phyloP scores from a whole-genome alignment of 352 stramenopile genomes.

The Phytophthora ramorum region DNA sequence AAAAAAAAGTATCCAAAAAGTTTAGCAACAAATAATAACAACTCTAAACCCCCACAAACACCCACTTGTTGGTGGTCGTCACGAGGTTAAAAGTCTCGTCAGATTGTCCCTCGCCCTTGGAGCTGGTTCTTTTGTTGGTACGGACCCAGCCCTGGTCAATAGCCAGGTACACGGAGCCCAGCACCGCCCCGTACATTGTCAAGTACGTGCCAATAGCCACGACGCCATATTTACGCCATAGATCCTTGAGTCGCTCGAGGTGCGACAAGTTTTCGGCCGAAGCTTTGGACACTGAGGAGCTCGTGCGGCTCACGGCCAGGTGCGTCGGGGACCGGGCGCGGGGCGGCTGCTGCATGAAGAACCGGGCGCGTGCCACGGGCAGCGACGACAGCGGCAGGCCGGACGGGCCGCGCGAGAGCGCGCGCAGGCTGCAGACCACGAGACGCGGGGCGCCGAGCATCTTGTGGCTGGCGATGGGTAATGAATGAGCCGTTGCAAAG shows the following conservation, averaged over 20 bases:
- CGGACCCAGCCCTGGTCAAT: slow-evolving; percentile 84
- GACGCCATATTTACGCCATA: slow-evolving; percentile 87
- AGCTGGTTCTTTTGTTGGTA: slow-evolving; percentile 48
- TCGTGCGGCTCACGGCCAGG: slow-evolving; percentile 16
- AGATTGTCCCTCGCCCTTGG: slow-evolving; percentile 21
- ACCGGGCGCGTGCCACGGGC: background rate
- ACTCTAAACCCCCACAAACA: background rate
- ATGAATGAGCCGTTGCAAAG: background rate
- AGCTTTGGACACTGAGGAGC: slow-evolving; percentile 34
- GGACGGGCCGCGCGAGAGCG: background rate
- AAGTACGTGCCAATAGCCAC: slow-evolving; percentile 88
- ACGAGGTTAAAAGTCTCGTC: slow-evolving; percentile 79
- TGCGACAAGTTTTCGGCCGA: slow-evolving; percentile 37
- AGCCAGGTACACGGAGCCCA: slow-evolving; percentile 83
- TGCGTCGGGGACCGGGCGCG: slow-evolving; percentile 16
- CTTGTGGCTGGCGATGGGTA: slow-evolving; percentile 20
- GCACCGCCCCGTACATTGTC: slow-evolving; percentile 74
- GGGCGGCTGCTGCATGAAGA: slow-evolving; percentile 26
- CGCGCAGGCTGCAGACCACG: background rate
- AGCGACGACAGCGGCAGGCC: background rate
- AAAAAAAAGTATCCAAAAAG: background rate
- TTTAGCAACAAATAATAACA: slow-evolving; percentile 9
- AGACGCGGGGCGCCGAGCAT: slow-evolving; percentile 32
- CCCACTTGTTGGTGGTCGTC: slow-evolving; percentile 83
- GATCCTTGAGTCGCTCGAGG: slow-evolving; percentile 70